These are phyloP conservation scores for Pythium biforme DNA, from an alignment of 352 stramenopile genomes.

Conservation along the genomic window DNA sequence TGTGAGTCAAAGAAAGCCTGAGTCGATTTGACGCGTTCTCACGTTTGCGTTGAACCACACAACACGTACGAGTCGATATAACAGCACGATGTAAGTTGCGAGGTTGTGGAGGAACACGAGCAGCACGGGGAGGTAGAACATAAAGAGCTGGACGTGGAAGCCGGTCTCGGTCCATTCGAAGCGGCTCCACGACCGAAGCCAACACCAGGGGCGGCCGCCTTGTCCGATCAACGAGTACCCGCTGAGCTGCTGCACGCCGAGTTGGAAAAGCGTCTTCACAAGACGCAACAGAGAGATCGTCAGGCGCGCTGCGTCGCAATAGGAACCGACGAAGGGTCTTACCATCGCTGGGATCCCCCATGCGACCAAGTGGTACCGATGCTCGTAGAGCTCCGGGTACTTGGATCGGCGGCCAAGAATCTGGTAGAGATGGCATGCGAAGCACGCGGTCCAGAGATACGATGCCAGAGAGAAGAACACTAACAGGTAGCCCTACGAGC, in stretches of 20 bases:
- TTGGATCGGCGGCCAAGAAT: constrained; percentile 50
- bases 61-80: constrained; percentile 52
- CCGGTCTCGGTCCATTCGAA: constrained; percentile 45
- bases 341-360: constrained; percentile 61
- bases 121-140: constrained; percentile 62
- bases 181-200: constrained; percentile 70
- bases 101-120: constrained; percentile 60
- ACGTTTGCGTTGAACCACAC: too few relatives aligned
- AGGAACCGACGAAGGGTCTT: not conserved
- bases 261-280: constrained; percentile 45
- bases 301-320: too few relatives aligned
- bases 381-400: constrained; percentile 63
- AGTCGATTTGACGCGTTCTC: too few relatives aligned
- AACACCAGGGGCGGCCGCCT: constrained; percentile 71
- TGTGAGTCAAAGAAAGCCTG: not conserved
- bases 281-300: not conserved
- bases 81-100: constrained; percentile 51
- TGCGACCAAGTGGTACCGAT: constrained; percentile 61
- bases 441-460: constrained; percentile 71
- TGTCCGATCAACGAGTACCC: constrained; percentile 57
- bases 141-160: constrained; percentile 57
- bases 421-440: constrained; percentile 76
- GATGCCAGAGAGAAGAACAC: constrained; percentile 72
- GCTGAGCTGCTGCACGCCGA: constrained; percentile 41
- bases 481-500: constrained; percentile 52